These are phyloP conservation scores for Teratosphaeriaceae sp. DNA, from an alignment of 2,329 filamentous ascomycete genomes.

Conservation along the genomic window DNA sequence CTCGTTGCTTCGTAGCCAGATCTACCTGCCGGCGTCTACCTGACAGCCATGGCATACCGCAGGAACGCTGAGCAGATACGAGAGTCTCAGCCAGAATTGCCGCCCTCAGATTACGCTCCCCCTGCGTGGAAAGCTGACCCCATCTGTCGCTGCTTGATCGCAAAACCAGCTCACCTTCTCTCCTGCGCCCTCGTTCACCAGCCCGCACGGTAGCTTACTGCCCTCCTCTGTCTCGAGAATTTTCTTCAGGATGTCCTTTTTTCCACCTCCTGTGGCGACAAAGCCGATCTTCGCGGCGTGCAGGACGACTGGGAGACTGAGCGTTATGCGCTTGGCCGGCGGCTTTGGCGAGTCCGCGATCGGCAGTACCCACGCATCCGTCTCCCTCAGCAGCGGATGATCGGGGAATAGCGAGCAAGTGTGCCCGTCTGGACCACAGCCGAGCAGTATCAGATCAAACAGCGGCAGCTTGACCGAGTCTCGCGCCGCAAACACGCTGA, in stretches of 20 bases:
- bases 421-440: constrained; percentile 92
- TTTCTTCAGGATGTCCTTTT: constrained; percentile 85
- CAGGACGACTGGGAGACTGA: constrained; percentile 84
- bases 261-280: constrained; percentile 79
- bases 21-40: too few species aligned
- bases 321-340: constrained; percentile 80
- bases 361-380: constrained; percentile 82
- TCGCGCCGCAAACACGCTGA: constrained; percentile 77
- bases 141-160: constrained; percentile 77
- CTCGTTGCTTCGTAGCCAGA: too few species aligned
- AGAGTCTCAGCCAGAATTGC: not conserved
- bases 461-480: constrained; percentile 92
- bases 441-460: constrained; percentile 89
- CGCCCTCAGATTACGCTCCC: constrained; percentile 43
- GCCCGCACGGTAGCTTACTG: constrained; percentile 68
- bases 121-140: constrained; percentile 71
- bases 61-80: not conserved
- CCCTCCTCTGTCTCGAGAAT: constrained; percentile 79
- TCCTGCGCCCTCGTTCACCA: constrained; percentile 78
- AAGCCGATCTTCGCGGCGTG: constrained; percentile 85
- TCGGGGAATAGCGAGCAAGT: constrained; percentile 95
- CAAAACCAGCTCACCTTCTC: constrained; percentile 96
- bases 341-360: constrained; percentile 95
- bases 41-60: not conserved
- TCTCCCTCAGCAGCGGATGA: constrained; percentile 78